Conservation (phyloP, 2,329 filamentous ascomycete species). For the Ceratocystis cubensis region DNA sequence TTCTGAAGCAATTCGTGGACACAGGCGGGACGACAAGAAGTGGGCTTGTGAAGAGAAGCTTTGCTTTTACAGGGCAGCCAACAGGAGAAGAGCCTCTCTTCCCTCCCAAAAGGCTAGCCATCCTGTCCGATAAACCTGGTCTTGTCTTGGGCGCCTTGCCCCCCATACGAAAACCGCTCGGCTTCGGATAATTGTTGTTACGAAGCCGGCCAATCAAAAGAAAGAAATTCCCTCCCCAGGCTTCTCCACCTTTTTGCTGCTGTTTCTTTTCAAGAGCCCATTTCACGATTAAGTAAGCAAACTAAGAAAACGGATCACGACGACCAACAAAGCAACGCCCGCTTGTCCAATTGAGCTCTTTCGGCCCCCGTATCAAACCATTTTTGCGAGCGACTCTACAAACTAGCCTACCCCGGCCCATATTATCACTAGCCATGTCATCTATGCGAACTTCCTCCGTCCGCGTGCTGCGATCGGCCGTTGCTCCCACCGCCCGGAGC, state of each 20-base stretch:
- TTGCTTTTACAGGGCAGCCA: constrained; percentile 11
- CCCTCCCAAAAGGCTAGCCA: constrained; percentile 1
- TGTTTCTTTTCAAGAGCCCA: no score
- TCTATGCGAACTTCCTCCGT: constrained; percentile 5
- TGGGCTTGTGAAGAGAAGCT: constrained; percentile 20
- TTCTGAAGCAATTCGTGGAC: constrained; percentile 21
- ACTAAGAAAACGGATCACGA: no score
- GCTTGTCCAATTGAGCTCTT: no score
- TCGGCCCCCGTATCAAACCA: no score
- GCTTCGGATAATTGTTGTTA: constrained; percentile 35
- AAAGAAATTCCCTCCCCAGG: no score
- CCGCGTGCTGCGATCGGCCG: background rate
- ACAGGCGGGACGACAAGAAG: constrained; percentile 8
- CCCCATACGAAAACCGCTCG: constrained; percentile 38
- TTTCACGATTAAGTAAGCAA: no score
- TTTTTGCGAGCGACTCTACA: no score
- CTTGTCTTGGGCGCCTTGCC: background rate
- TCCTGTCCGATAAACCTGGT: constrained; percentile 16
- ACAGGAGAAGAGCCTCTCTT: background rate
- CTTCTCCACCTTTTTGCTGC: constrained; percentile 1
- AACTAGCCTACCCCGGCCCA: background rate
- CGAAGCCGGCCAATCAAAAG: constrained; percentile 33
- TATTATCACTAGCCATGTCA: constrained; percentile 8
- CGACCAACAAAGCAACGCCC: no score
- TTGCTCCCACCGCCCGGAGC: constrained; percentile 23